Evolutionary conservation across 139 green algal genomes (phyloP).

Genomic region (Closterium sp.): DNA sequence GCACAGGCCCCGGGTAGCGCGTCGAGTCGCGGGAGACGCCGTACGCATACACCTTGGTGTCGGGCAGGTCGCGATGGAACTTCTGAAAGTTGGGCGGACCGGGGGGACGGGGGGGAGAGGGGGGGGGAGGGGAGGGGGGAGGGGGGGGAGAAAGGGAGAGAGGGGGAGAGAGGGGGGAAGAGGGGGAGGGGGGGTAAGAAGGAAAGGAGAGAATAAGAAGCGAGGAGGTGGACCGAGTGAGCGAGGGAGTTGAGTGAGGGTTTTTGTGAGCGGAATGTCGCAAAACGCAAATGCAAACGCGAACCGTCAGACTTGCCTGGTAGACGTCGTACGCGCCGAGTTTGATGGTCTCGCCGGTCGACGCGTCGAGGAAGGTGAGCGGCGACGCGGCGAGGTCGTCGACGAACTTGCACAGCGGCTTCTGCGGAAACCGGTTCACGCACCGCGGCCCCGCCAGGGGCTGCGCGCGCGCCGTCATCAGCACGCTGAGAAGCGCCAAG

Average conservation of each 20-base stretch:
- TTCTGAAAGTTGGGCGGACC: conserved; percentile 5
- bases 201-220: not conserved
- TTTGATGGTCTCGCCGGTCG: not conserved
- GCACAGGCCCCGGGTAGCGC: conserved; percentile 4
- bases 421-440: not conserved
- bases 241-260: no score
- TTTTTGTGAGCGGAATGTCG: no score
- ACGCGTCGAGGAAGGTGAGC: not conserved
- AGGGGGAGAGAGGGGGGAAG: no score
- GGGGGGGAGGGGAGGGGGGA: not conserved
- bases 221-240: no score
- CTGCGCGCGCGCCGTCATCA: not conserved
- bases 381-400: not conserved
- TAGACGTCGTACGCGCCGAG: not conserved
- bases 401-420: not conserved
- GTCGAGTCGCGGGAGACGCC: not conserved
- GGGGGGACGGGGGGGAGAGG: no score
- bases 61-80: conserved; percentile 25
- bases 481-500: not conserved
- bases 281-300: no score
- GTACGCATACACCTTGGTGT: conserved; percentile 32
- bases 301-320: not conserved
- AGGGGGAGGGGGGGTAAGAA: no score
- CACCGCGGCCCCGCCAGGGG: not conserved
- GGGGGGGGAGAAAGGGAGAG: not conserved